phyloP scores from a whole-genome alignment of 768 basidiomycete genomes.

The Phanerodontia chrysosporium region DNA sequence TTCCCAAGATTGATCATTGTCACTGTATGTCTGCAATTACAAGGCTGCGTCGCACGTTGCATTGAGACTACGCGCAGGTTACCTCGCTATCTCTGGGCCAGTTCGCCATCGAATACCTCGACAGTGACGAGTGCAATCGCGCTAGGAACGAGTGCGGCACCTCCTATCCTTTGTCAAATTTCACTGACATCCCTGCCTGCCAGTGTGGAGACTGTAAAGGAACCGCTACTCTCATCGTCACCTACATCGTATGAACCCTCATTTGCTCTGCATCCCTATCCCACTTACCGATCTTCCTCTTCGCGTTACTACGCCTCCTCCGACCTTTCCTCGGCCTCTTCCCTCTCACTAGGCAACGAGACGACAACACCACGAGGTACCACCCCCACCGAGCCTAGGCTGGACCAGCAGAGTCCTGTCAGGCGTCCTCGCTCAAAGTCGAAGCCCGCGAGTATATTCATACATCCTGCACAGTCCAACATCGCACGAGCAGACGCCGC shows the following conservation, averaged over 20 bases:
- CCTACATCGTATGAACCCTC: constrained; percentile 12
- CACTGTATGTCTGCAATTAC: constrained; percentile 33
- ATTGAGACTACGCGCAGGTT: constrained; percentile 34
- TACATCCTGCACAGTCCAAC: constrained; percentile 61
- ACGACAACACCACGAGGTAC: neutral
- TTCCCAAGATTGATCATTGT: constrained; percentile 42
- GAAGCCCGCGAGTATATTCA: constrained; percentile 52
- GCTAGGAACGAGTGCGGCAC: constrained; percentile 13
- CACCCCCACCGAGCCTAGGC: neutral
- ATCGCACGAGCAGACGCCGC: constrained; percentile 61
- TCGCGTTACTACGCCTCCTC: constrained; percentile 10
- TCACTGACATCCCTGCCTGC: neutral
- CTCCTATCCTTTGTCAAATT: neutral
- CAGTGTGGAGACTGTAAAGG: constrained; percentile 23
- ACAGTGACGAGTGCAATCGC: constrained; percentile 5
- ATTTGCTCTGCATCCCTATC: constrained; percentile 5
- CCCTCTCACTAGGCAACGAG: constrained; percentile 1
- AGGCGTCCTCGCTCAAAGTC: constrained; percentile 45
- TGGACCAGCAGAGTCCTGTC: constrained; percentile 1
- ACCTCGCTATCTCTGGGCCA: constrained; percentile 55
- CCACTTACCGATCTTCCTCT: constrained; percentile 5
- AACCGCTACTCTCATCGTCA: constrained; percentile 19
- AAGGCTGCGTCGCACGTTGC: neutral
- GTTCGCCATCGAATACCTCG: constrained; percentile 46
- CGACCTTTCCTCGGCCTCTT: constrained; percentile 6